These are phyloP conservation scores for Mimosa pudica DNA, from an alignment of 306 rosid species.

Conservation along the genomic window DNA sequence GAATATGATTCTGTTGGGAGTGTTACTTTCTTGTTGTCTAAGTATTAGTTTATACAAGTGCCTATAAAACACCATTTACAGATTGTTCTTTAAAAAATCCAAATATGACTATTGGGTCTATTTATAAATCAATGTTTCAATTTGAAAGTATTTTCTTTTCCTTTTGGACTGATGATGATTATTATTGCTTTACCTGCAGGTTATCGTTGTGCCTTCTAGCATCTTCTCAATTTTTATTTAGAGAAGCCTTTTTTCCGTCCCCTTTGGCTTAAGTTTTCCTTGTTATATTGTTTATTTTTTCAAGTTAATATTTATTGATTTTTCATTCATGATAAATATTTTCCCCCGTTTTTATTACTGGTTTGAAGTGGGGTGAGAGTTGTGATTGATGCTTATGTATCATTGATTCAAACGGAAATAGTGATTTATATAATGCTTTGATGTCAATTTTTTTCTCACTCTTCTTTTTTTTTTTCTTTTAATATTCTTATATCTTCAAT, in stretches of 20 bases:
- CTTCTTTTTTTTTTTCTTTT: not conserved
- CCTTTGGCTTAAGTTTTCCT: not conserved
- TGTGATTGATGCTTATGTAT: constrained; percentile 25
- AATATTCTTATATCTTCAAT: too few species aligned
- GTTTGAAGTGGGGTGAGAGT: constrained; percentile 26
- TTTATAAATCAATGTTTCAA: constrained; percentile 4
- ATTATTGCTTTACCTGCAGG: constrained; percentile 47
- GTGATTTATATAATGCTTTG: constrained; percentile 18
- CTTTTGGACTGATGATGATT: constrained; percentile 3
- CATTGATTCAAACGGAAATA: not conserved
- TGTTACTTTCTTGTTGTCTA: constrained; percentile 17
- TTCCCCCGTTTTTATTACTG: constrained; percentile 18
- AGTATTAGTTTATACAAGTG: not conserved
- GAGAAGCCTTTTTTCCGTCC: constrained; percentile 31
- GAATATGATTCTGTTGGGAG: constrained; percentile 24
- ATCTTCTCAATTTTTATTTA: constrained; percentile 53
- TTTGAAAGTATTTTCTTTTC: constrained; percentile 14
- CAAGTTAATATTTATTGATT: constrained; percentile 17
- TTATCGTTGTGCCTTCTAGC: constrained; percentile 33
- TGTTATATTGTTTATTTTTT: constrained; percentile 32
- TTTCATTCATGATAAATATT: constrained; percentile 9
- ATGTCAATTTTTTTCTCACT: not conserved
- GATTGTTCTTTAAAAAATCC: constrained; percentile 1
- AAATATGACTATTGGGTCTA: constrained; percentile 4
- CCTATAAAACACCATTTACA: constrained; percentile 10